Percentiles rank a stretch among this genome's conserved stretches.
Evolutionary conservation across 345 rosid genomes (phyloP).

Genomic region (Lepidium africanum): DNA sequence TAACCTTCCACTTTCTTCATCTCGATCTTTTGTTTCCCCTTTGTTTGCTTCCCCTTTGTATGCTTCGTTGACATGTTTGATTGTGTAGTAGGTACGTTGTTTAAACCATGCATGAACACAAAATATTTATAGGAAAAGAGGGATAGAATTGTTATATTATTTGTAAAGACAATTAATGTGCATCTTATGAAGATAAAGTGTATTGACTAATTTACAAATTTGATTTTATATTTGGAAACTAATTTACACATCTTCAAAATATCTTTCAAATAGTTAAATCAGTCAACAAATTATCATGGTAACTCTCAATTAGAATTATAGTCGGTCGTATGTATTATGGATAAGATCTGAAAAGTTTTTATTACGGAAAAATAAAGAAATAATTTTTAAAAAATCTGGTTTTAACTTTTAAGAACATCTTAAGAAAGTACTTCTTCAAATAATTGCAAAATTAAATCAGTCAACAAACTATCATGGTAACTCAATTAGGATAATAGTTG

Average conservation of each 20-base stretch:
- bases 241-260: background rate
- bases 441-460: background rate
- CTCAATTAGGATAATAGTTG: background rate
- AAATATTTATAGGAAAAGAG: background rate
- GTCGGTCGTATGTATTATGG: no score
- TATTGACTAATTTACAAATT: background rate
- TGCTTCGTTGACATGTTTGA: background rate
- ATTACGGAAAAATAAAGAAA: no score
- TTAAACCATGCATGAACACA: background rate
- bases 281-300: background rate
- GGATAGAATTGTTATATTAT: background rate
- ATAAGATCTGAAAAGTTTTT: no score
- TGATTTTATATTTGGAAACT: background rate
- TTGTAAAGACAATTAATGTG: background rate
- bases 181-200: background rate
- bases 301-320: background rate
- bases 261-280: background rate
- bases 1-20: constrained; percentile 21
- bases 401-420: no score
- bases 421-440: no score
- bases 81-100: no score
- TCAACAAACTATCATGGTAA: background rate
- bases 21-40: constrained; percentile 29
- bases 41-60: constrained; percentile 11
- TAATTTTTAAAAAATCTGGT: no score